Conservation (phyloP, 2,329 filamentous ascomycete species). For the Fusarium mexicanum region DNA sequence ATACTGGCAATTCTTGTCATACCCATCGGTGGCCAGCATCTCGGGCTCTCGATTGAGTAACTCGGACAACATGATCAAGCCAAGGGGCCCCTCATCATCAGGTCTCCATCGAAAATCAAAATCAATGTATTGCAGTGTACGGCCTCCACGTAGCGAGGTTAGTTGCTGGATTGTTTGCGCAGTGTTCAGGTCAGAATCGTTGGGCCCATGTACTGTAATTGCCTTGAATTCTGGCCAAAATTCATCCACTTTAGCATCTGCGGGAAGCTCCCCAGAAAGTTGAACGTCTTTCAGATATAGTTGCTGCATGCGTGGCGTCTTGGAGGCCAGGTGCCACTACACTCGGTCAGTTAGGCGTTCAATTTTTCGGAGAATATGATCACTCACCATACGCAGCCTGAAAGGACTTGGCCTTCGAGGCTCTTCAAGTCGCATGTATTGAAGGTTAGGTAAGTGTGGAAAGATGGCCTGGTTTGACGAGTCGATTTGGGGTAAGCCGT, state of each 20-base stretch:
- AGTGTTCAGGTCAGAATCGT: constrained; percentile 36
- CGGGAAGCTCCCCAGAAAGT: constrained; percentile 17
- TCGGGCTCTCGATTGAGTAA: constrained; percentile 27
- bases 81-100: constrained; percentile 36
- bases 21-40: constrained; percentile 9
- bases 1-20: constrained; percentile 35
- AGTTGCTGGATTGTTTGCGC: constrained; percentile 36
- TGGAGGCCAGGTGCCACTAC: constrained; percentile 41
- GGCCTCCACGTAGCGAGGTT: constrained; percentile 43
- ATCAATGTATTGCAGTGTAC: constrained; percentile 44
- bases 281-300: constrained; percentile 45
- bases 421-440: constrained; percentile 44
- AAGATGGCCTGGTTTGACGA: constrained; percentile 13
- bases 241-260: constrained; percentile 22
- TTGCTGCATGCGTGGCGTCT: constrained; percentile 47
- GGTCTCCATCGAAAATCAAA: constrained; percentile 44
- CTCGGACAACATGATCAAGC: constrained; percentile 22
- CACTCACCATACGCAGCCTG: constrained; percentile 36
- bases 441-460: constrained; percentile 43
- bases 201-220: constrained; percentile 40
- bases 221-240: constrained; percentile 47
- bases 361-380: neutral
- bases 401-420: constrained; percentile 24
- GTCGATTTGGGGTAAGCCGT: constrained; percentile 30
- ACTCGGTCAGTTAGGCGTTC: constrained; percentile 6